A percentile compares a stretch with the other conserved stretches of the same genome.
Evolutionary conservation across 805 yeast species (phyloP).

Genomic region (Saturnispora galanensis): DNA sequence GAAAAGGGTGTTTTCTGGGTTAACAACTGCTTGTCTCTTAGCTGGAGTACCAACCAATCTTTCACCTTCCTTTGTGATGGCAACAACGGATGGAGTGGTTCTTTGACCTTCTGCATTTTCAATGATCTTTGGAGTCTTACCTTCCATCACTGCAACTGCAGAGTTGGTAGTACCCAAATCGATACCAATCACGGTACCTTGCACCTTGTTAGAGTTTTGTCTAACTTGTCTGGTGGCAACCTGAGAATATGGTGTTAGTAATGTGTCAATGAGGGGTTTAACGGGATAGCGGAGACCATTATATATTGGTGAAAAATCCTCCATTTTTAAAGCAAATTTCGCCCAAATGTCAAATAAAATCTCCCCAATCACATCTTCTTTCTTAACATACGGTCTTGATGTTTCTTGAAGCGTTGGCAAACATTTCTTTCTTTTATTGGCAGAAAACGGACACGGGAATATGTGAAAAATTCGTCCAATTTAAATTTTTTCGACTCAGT

Average conservation of each 20-base stretch:
- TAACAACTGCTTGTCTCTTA: conserved; percentile 65
- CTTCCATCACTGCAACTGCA: conserved; percentile 70
- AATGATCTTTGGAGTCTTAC: conserved; percentile 51
- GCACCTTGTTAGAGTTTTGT: conserved; percentile 28
- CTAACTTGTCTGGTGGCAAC: conserved; percentile 22
- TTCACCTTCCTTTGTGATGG: conserved; percentile 38
- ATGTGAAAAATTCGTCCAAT: not conserved
- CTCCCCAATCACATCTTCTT: not conserved
- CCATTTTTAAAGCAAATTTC: no score
- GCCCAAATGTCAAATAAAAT: no score
- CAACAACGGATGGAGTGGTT: conserved; percentile 75
- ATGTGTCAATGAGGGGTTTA: no score
- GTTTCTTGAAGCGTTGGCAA: conserved; percentile 26
- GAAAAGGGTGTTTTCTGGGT: conserved; percentile 68
- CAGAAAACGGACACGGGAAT: conserved; percentile 10
- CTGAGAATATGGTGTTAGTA: not conserved
- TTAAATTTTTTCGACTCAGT: not conserved
- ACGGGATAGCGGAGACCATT: no score
- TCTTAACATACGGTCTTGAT: conserved; percentile 23
- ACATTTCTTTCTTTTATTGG: conserved; percentile 17
- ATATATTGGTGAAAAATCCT: no score
- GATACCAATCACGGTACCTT: conserved; percentile 57
- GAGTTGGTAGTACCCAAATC: conserved; percentile 83
- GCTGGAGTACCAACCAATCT: conserved; percentile 61
- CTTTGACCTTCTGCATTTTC: conserved; percentile 74